Percentiles rank a stretch among this genome's conserved stretches.
Evolutionary conservation across 331 rosid genomes (phyloP).

Genomic region (Stylosanthes scabra): DNA sequence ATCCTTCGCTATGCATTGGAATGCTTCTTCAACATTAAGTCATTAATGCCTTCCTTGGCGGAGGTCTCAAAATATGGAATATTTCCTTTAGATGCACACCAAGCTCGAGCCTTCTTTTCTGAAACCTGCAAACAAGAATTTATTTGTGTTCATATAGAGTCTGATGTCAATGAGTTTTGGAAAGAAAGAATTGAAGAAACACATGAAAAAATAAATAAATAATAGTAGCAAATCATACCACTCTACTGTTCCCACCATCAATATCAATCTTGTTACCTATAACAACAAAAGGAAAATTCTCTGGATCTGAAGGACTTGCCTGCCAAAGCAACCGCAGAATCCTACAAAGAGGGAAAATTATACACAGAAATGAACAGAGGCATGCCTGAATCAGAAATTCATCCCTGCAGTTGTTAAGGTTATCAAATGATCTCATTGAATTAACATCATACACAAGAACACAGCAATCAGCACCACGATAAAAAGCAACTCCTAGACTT

Average conservation of each 20-base stretch:
- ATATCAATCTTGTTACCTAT: conserved; percentile 96
- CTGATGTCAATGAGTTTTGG: neutral
- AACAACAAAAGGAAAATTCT: conserved; percentile 96
- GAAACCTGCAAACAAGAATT: conserved; percentile 68
- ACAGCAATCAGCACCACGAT: conserved; percentile 99
- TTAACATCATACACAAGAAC: conserved; percentile 98
- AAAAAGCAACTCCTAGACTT: conserved; percentile 99
- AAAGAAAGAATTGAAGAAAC: neutral
- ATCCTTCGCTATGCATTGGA: conserved; percentile 87
- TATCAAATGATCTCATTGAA: conserved; percentile 97
- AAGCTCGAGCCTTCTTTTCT: conserved; percentile 96
- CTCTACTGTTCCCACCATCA: conserved; percentile 96
- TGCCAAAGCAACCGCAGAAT: conserved; percentile 50
- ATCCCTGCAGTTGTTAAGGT: conserved; percentile 98
- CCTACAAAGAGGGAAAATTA: neutral
- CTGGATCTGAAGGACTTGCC: conserved; percentile 99
- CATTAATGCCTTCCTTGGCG: conserved; percentile 95
- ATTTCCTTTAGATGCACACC: conserved; percentile 99
- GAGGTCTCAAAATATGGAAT: conserved; percentile 99
- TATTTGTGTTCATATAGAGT: conserved; percentile 24
- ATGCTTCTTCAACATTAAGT: conserved; percentile 90
- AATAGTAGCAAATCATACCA: conserved; percentile 58
- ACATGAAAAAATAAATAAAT: conserved; percentile 4
- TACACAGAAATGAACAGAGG: neutral
- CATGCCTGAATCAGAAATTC: conserved; percentile 95